Conservation (phyloP, 2,329 filamentous ascomycete species). For the Apiospora phragmitis region DNA sequence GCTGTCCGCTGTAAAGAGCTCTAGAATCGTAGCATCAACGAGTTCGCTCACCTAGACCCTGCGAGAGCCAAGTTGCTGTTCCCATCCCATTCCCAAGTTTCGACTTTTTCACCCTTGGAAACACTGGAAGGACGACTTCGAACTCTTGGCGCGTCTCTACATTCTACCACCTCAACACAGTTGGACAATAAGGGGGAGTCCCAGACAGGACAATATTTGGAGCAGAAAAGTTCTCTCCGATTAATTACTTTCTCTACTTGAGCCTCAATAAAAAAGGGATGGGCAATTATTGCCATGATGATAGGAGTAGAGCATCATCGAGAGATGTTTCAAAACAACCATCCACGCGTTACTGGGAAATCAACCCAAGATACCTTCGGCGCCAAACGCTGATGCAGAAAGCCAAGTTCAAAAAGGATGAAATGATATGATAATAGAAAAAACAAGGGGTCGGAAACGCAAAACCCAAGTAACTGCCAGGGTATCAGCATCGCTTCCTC, state of each 20-base stretch:
- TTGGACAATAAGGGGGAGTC: background rate
- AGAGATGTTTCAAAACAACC: background rate
- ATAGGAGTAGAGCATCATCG: background rate
- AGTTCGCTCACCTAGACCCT: background rate
- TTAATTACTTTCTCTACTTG: background rate
- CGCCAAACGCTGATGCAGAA: slow-evolving; percentile 12
- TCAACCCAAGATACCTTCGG: background rate
- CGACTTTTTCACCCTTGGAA: background rate
- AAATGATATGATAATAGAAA: background rate
- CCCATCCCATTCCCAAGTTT: background rate
- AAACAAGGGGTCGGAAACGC: background rate
- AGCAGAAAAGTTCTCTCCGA: background rate
- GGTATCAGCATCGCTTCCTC: background rate
- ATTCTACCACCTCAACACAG: background rate
- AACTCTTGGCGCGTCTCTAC: background rate
- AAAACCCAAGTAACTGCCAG: background rate
- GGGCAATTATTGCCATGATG: background rate
- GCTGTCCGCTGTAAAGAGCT: background rate
- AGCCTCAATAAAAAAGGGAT: background rate
- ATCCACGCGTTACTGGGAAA: background rate
- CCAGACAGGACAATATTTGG: background rate
- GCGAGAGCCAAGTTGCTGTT: background rate
- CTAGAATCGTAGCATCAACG: background rate
- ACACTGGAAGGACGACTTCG: background rate
- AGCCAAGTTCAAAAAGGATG: background rate